phyloP scores from a whole-genome alignment of 2,329 filamentous ascomycete genomes.

The Fusarium praegraminearum region DNA sequence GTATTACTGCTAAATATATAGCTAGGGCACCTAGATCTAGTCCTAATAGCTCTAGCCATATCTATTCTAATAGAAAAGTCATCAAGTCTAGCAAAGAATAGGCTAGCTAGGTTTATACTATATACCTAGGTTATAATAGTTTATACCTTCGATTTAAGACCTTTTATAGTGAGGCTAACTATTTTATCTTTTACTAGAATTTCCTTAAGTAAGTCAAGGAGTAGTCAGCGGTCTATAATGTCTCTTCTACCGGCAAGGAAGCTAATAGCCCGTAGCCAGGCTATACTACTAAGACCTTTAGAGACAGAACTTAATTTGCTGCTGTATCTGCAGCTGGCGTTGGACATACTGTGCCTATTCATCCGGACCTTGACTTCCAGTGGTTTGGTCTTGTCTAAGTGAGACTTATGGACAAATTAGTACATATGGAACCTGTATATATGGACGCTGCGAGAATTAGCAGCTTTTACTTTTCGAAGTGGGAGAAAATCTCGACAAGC shows the following conservation, averaged over 20 bases:
- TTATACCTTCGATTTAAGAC: slow-evolving; percentile 12
- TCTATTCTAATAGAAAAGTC: slow-evolving; percentile 10
- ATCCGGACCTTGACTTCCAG: slow-evolving; percentile 14
- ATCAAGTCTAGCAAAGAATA: slow-evolving; percentile 3
- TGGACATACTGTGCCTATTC: slow-evolving; percentile 5
- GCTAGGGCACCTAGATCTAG: slow-evolving; percentile 13
- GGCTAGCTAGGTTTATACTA: slow-evolving; percentile 3
- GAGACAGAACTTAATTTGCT: slow-evolving; percentile 13
- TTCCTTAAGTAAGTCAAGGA: slow-evolving; percentile 21
- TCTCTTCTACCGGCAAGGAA: slow-evolving; percentile 3
- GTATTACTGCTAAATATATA: slow-evolving; percentile 15
- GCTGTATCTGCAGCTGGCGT: slow-evolving; percentile 15
- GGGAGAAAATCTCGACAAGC: not conserved
- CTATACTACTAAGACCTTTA: slow-evolving; percentile 8
- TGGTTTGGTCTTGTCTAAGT: slow-evolving; percentile 14
- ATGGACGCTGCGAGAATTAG: not conserved
- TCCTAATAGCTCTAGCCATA: slow-evolving; percentile 8
- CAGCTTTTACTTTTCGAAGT: not conserved
- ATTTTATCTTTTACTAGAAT: slow-evolving; percentile 14
- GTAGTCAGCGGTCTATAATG: slow-evolving; percentile 8
- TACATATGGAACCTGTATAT: not conserved
- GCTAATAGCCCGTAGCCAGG: not conserved
- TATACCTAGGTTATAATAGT: slow-evolving; percentile 15
- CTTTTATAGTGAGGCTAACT: slow-evolving; percentile 7
- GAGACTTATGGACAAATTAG: not conserved